Base-by-base conservation (phyloP, 805 yeast species). In the Ogataea wickerhamii region DNA sequence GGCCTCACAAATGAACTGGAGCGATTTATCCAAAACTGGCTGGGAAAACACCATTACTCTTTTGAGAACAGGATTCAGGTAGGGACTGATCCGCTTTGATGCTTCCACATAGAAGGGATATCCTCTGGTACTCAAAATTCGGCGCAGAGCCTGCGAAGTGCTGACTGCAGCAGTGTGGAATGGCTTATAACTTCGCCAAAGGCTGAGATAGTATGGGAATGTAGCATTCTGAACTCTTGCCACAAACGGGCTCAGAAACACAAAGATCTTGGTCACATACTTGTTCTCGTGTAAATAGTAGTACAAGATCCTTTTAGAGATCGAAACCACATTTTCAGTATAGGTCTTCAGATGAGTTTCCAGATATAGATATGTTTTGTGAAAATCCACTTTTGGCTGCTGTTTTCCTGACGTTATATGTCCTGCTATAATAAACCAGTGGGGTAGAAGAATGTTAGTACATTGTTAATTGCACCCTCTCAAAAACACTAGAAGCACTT, bases 231-330 rank as follows among this genome's bases (percentile, higher is more conserved):
- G 28, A 12, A 32, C 12, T 8, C 18, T 23, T 2, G 18, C 12
- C 13, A 30, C 30, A 16, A 34, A 37, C 4, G 51, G 49, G 28
- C 34, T 30, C 18, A 29, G 19, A 14, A 36, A 36, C 6, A 22
- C 24, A 11, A 35, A 21, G 2, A 39, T 13, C 8, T 31, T 25
- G 11, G 37, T 31, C n/a, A 40, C 36, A 35, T 51, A 40, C 34
- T 40, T 42, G 24, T 49, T 49, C 17, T 46, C 46, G 13, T 39
- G 22, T 20, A 38, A 16, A 24, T 44, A 44, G 25, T 49, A 37
- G 21, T 37, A 14, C 25, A 30, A 31, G 19, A 46, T 22, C 8
- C 28, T 28, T 8, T 13, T 13, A 19, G 22, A 35, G 5, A 26
- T 7, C 7, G 16, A 10, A 26, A 26, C 16, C 7, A 13, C 29